Evolutionary conservation across 2,329 filamentous ascomycete species (phyloP).

Genomic region (Mariannaea elegans): DNA sequence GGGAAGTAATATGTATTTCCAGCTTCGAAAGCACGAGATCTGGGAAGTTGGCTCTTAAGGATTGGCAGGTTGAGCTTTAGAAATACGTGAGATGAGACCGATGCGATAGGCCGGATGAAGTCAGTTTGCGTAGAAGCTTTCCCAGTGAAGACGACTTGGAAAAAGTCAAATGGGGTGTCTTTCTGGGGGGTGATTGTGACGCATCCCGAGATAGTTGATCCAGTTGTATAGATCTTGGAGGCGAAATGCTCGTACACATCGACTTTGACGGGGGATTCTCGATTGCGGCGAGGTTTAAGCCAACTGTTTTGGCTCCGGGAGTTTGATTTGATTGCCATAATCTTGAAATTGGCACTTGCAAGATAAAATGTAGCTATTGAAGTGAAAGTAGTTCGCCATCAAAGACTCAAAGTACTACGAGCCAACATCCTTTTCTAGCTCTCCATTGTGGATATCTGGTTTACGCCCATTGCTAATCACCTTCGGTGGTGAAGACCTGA

Average conservation of each 20-base stretch:
- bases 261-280: slow-evolving; percentile 25
- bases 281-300: slow-evolving; percentile 12
- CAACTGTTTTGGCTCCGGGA: background rate
- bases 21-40: slow-evolving; percentile 13
- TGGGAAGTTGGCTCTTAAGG: slow-evolving; percentile 12
- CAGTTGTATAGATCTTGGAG: slow-evolving; percentile 32
- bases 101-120: slow-evolving; percentile 24
- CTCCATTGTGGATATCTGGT: background rate
- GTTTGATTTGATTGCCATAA: background rate
- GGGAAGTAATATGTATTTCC: slow-evolving; percentile 17
- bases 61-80: slow-evolving; percentile 31
- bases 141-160: slow-evolving; percentile 27
- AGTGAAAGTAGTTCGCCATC: background rate
- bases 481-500: background rate
- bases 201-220: slow-evolving; percentile 25
- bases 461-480: background rate
- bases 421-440: background rate
- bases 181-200: slow-evolving; percentile 11
- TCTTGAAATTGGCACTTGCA: background rate
- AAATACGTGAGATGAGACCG: slow-evolving; percentile 22
- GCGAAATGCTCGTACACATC: slow-evolving; percentile 29
- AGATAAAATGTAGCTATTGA: background rate
- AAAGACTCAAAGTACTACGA: too few relatives aligned
- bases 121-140: slow-evolving; percentile 18
- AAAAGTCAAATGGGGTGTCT: slow-evolving; percentile 22